These are phyloP conservation scores for Solanum peruvianum DNA, from an alignment of 257 asterid genomes.

Conservation along the genomic window DNA sequence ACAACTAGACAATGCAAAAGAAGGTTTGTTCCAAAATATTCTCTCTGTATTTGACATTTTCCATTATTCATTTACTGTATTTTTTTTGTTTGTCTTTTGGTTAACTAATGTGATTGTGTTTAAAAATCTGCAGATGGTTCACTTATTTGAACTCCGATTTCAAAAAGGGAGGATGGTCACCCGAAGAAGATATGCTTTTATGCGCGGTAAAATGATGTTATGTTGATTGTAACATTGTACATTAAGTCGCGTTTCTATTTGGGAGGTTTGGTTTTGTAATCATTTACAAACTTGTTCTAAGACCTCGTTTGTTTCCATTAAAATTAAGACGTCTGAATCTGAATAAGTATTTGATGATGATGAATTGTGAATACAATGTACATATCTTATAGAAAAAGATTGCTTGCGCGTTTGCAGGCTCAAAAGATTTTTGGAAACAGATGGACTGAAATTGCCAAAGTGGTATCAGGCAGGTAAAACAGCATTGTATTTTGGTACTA, in stretches of 20 bases:
- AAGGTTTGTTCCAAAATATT: slow-evolving; percentile 42
- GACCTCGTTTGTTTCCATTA: not conserved
- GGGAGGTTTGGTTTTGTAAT: not conserved
- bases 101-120: not conserved
- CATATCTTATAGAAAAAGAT: not conserved
- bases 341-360: not conserved
- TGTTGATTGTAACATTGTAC: not conserved
- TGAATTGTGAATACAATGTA: not conserved
- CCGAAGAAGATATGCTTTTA: slow-evolving; percentile 90
- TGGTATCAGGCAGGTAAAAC: slow-evolving; percentile 93
- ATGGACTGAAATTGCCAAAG: slow-evolving; percentile 99
- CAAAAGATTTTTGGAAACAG: slow-evolving; percentile 88
- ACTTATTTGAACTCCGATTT: slow-evolving; percentile 93
- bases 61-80: not conserved
- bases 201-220: slow-evolving; percentile 53
- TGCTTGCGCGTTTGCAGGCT: slow-evolving; percentile 35
- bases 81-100: not conserved
- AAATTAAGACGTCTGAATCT: not conserved
- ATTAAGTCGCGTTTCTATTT: not conserved
- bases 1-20: slow-evolving; percentile 97
- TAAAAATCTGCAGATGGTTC: slow-evolving; percentile 53
- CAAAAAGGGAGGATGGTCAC: slow-evolving; percentile 99
- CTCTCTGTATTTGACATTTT: not conserved
- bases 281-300: not conserved
- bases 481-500: not conserved